Evolutionary conservation across 257 asterid genomes (phyloP).

Genomic region (Solanum virginianum): DNA sequence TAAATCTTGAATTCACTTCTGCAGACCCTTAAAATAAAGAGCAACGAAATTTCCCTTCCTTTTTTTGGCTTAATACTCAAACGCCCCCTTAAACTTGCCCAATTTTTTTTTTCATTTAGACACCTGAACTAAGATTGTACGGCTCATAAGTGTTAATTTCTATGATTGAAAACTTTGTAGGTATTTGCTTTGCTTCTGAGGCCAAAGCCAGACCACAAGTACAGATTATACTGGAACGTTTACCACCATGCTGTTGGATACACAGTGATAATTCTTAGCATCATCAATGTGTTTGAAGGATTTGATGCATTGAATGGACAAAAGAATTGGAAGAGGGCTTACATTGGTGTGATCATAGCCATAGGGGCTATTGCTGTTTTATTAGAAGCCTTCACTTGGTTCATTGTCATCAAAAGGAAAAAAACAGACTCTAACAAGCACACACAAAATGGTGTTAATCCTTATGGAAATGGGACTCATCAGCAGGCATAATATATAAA

Average conservation of each 20-base stretch:
- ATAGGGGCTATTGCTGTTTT: constrained; percentile 32
- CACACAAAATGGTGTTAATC: constrained; percentile 16
- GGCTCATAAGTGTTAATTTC: neutral
- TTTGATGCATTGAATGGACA: constrained; percentile 55
- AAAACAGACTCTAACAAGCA: neutral
- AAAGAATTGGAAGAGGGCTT: constrained; percentile 51
- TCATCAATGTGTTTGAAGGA: constrained; percentile 56
- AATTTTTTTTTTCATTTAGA: neutral
- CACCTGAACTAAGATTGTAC: neutral
- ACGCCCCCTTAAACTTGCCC: neutral
- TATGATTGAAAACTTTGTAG: constrained; percentile 1
- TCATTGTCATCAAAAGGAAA: constrained; percentile 41
- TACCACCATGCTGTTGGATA: constrained; percentile 59
- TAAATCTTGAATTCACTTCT: neutral
- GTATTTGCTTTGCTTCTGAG: constrained; percentile 56
- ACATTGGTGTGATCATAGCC: constrained; percentile 38
- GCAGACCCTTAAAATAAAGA: neutral
- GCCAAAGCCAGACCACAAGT: constrained; percentile 81
- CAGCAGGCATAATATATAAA: neutral
- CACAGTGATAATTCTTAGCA: constrained; percentile 40
- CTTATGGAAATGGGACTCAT: neutral
- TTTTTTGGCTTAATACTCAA: neutral
- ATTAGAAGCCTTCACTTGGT: constrained; percentile 62
- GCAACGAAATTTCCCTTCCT: neutral
- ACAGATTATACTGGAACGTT: constrained; percentile 65